These are phyloP conservation scores for Cochlearia excelsa DNA, from an alignment of 345 rosid species.

Conservation along the genomic window DNA sequence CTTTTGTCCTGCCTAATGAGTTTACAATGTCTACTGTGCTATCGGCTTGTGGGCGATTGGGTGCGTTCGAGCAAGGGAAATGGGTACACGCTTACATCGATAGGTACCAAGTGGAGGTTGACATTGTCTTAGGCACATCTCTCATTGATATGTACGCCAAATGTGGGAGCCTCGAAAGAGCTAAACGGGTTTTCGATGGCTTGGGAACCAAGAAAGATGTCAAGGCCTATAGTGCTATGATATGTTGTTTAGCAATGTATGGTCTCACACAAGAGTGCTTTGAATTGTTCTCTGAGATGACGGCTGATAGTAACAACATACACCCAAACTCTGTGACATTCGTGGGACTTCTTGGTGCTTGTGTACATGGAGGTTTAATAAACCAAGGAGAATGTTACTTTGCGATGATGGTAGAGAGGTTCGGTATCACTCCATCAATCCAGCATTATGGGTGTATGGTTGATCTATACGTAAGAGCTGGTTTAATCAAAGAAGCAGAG, in stretches of 20 bases:
- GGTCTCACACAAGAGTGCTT: conserved; percentile 51
- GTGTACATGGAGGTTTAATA: conserved; percentile 49
- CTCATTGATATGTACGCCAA: conserved; percentile 63
- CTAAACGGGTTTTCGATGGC: conserved; percentile 39
- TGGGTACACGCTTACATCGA: conserved; percentile 51
- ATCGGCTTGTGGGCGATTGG: conserved; percentile 53
- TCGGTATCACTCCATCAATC: conserved; percentile 38
- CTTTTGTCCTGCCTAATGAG: conserved; percentile 42
- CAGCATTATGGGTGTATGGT: conserved; percentile 54
- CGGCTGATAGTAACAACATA: conserved; percentile 31
- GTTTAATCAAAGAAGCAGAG: conserved; percentile 43
- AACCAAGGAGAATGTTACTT: conserved; percentile 41
- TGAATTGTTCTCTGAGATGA: conserved; percentile 53
- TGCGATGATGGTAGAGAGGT: conserved; percentile 39
- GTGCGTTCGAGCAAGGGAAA: conserved; percentile 48
- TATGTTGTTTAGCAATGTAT: conserved; percentile 40
- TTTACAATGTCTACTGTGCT: conserved; percentile 51
- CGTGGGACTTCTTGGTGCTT: conserved; percentile 55
- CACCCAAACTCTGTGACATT: conserved; percentile 57
- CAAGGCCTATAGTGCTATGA: conserved; percentile 56
- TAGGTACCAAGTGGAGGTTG: conserved; percentile 39
- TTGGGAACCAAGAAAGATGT: conserved; percentile 41
- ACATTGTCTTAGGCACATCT: conserved; percentile 51
- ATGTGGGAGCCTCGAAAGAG: conserved; percentile 52
- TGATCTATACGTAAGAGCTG: conserved; percentile 54